Evolutionary conservation across 2,329 filamentous ascomycete genomes (phyloP).

Genomic region (Alternaria triticina): DNA sequence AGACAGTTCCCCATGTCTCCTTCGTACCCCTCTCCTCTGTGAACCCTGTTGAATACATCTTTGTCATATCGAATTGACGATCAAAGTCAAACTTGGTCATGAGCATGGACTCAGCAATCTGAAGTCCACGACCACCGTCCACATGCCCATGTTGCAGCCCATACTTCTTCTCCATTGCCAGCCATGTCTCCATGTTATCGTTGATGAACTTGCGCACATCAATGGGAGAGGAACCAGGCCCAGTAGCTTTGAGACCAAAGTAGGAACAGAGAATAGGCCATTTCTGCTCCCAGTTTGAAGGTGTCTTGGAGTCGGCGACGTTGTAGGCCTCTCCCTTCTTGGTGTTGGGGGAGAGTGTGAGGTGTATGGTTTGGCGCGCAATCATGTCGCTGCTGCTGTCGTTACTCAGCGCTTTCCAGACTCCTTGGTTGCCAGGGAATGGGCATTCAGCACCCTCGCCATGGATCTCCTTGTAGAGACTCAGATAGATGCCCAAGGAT

Average conservation of each 20-base stretch:
- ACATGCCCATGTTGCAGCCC: slow-evolving; percentile 49
- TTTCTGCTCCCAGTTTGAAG: slow-evolving; percentile 50
- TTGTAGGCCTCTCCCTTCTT: slow-evolving; percentile 50
- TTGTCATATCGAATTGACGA: slow-evolving; percentile 54
- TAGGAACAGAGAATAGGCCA: slow-evolving; percentile 56
- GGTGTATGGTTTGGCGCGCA: slow-evolving; percentile 51
- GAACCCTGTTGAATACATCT: slow-evolving; percentile 53
- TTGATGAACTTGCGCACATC: slow-evolving; percentile 40
- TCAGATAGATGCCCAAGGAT: slow-evolving; percentile 48
- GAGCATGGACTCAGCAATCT: slow-evolving; percentile 53
- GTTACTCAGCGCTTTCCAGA: slow-evolving; percentile 47
- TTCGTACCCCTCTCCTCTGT: slow-evolving; percentile 50
- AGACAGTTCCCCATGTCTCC: slow-evolving; percentile 51
- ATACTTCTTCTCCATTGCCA: slow-evolving; percentile 27
- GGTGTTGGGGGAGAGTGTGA: slow-evolving; percentile 48
- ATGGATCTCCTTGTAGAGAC: slow-evolving; percentile 46
- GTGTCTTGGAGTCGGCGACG: slow-evolving; percentile 48
- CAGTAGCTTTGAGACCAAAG: slow-evolving; percentile 53
- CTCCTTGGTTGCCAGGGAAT: slow-evolving; percentile 48
- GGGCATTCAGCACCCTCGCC: slow-evolving; percentile 47
- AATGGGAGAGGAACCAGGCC: slow-evolving; percentile 18
- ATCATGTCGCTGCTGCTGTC: slow-evolving; percentile 50
- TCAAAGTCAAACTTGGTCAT: slow-evolving; percentile 55
- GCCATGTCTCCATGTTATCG: slow-evolving; percentile 33
- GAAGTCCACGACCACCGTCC: slow-evolving; percentile 45